Conservation (phyloP, 2,329 filamentous ascomycete species). For the Penicillium sp. region DNA sequence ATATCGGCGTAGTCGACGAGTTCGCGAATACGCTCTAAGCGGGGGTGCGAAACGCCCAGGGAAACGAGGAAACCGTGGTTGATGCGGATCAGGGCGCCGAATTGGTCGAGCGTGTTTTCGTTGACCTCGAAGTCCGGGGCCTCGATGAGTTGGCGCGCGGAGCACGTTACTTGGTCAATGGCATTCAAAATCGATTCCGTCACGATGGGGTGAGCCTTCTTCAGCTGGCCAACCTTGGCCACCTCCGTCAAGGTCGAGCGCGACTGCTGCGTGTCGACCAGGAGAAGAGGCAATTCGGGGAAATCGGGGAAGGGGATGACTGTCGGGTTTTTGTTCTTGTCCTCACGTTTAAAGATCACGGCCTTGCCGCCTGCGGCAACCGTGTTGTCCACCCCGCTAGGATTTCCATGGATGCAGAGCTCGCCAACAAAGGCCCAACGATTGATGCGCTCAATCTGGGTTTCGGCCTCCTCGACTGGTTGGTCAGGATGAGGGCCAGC, state of each 20-base stretch:
- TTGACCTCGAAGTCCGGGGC: constrained; percentile 66
- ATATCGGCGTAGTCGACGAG: constrained; percentile 84
- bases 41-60: constrained; percentile 89
- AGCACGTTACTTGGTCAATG: constrained; percentile 66
- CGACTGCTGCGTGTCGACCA: constrained; percentile 84
- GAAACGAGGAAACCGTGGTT: constrained; percentile 93
- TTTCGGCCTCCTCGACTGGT: constrained; percentile 77
- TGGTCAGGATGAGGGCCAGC: constrained; percentile 91
- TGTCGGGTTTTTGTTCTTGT: constrained; percentile 72
- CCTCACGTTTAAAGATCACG: constrained; percentile 79
- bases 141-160: constrained; percentile 55
- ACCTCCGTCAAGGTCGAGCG: constrained; percentile 86
- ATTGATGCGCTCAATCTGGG: constrained; percentile 94
- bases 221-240: constrained; percentile 75
- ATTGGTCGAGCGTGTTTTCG: constrained; percentile 62
- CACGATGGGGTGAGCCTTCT: constrained; percentile 69
- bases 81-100: constrained; percentile 86
- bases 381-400: constrained; percentile 95
- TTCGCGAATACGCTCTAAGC: constrained; percentile 86
- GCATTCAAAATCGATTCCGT: constrained; percentile 79
- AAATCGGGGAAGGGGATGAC: constrained; percentile 81
- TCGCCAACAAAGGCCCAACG: constrained; percentile 96
- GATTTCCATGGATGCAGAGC: constrained; percentile 96
- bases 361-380: constrained; percentile 92
- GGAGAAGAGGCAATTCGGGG: constrained; percentile 82